Conservation (phyloP, 768 basidiomycete species). For the Amanita inopinata region DNA sequence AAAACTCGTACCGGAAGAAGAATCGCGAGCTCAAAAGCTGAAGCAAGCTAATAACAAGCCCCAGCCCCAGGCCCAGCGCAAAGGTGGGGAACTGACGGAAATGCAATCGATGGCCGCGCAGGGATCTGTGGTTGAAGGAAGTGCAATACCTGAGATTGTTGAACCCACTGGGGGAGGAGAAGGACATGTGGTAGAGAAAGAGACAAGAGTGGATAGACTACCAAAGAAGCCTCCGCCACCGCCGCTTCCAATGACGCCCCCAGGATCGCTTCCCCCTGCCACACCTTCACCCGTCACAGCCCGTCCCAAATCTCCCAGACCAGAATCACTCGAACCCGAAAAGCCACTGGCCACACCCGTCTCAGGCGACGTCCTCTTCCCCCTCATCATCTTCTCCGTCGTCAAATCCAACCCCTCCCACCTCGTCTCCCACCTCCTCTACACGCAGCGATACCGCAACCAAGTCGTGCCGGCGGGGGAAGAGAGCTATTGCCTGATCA, state of each 20-base stretch:
- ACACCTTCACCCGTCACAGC: slow-evolving; percentile 6
- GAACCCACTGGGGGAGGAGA: no score
- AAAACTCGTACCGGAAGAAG: slow-evolving; percentile 57
- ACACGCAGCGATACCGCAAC: slow-evolving; percentile 51
- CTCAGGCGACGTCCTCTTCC: slow-evolving; percentile 85
- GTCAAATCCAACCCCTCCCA: slow-evolving; percentile 87
- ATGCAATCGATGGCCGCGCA: slow-evolving; percentile 3
- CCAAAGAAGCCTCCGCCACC: no score
- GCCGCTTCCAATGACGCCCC: no score
- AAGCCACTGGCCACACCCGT: slow-evolving; percentile 40
- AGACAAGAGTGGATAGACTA: no score
- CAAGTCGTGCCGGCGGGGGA: slow-evolving; percentile 63
- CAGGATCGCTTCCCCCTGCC: no score
- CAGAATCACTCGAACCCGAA: slow-evolving; percentile 11
- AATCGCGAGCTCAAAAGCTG: slow-evolving; percentile 19
- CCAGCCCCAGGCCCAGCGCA: slow-evolving; percentile 10
- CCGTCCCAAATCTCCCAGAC: slow-evolving; percentile 16
- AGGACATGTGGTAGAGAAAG: no score
- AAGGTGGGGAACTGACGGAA: slow-evolving; percentile 4
- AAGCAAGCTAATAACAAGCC: slow-evolving; percentile 17
- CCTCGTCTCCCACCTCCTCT: slow-evolving; percentile 62
- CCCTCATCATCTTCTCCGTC: slow-evolving; percentile 88
- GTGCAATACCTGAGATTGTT: no score
- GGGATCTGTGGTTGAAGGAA: no score
- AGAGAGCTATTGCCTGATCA: slow-evolving; percentile 88